Conservation (phyloP, 495 filamentous ascomycete genomes). For the Lasiosphaeria hispida region DNA sequence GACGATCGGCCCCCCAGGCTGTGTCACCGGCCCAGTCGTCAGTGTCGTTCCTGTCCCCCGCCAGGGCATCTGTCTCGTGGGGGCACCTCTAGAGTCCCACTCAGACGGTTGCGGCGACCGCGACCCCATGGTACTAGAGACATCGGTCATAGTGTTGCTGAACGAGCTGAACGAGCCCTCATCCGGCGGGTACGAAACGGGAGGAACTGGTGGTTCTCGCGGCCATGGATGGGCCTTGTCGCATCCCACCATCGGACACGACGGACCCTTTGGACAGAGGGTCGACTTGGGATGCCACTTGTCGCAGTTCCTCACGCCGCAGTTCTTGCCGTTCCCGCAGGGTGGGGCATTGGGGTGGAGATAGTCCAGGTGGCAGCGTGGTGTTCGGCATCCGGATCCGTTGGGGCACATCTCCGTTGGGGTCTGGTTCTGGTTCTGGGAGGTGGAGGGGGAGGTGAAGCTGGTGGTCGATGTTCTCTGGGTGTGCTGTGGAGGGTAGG, state of each 20-base stretch:
- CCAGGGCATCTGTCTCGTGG: too few relatives aligned
- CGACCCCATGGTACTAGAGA: too few relatives aligned
- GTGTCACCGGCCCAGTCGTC: too few relatives aligned
- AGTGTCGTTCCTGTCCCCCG: too few relatives aligned
- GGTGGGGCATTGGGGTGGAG: not conserved
- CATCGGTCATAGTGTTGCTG: too few relatives aligned
- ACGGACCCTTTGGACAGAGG: not conserved
- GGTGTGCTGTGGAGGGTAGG: not conserved
- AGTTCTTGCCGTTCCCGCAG: not conserved
- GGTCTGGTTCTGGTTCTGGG: not conserved
- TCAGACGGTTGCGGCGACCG: too few relatives aligned
- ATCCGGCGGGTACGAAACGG: not conserved
- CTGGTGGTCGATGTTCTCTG: not conserved
- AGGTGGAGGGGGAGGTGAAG: not conserved
- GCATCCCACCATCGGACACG: conserved; percentile 1
- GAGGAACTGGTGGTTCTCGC: not conserved
- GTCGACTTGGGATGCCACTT: not conserved
- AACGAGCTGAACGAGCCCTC: not conserved
- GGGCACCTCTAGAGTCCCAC: too few relatives aligned
- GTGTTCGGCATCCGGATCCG: not conserved
- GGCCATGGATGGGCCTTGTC: conserved; percentile 3
- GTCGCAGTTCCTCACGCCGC: not conserved
- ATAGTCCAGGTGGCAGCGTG: not conserved
- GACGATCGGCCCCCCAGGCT: too few relatives aligned
- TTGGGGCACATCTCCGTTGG: conserved; percentile 1